These are phyloP conservation scores for Rubroshorea leprosula DNA, from an alignment of 345 rosid species.

Conservation along the genomic window DNA sequence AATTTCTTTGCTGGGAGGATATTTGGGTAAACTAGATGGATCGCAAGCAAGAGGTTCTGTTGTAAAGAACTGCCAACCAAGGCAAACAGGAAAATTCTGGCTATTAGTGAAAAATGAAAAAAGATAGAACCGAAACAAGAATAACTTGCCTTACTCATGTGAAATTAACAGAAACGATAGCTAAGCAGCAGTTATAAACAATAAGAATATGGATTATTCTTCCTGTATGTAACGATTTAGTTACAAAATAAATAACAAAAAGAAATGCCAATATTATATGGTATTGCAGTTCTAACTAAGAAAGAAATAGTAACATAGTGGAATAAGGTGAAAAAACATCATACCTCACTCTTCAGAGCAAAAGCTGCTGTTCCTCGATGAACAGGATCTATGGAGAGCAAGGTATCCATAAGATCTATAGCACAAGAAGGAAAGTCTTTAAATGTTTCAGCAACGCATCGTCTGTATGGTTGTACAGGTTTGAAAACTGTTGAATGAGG, in stretches of 20 bases:
- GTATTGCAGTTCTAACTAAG: too few species aligned
- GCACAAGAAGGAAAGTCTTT: slow-evolving; percentile 55
- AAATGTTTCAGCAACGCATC: slow-evolving; percentile 60
- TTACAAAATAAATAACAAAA: too few species aligned
- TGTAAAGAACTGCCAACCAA: slow-evolving; percentile 55
- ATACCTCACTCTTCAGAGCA: slow-evolving; percentile 83
- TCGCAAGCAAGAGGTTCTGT: slow-evolving; percentile 80
- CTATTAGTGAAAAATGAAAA: not conserved
- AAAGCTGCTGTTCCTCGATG: slow-evolving; percentile 67
- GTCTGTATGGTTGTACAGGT: slow-evolving; percentile 69
- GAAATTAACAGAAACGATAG: too few species aligned
- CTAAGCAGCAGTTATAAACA: too few species aligned
- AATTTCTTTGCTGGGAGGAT: slow-evolving; percentile 96
- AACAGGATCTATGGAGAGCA: slow-evolving; percentile 79
- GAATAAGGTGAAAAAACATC: too few species aligned
- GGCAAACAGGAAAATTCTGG: too few species aligned
- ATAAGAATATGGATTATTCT: too few species aligned
- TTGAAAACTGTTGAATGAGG: slow-evolving; percentile 65
- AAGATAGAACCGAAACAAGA: too few species aligned
- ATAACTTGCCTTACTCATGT: too few species aligned
- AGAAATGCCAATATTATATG: too few species aligned
- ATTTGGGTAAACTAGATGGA: slow-evolving; percentile 86
- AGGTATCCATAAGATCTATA: slow-evolving; percentile 60
- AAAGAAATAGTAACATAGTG: too few species aligned
- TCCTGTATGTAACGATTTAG: too few species aligned